These are phyloP conservation scores for Geotrichum histeridarum DNA, from an alignment of 1,139 yeast genomes.

Conservation along the genomic window DNA sequence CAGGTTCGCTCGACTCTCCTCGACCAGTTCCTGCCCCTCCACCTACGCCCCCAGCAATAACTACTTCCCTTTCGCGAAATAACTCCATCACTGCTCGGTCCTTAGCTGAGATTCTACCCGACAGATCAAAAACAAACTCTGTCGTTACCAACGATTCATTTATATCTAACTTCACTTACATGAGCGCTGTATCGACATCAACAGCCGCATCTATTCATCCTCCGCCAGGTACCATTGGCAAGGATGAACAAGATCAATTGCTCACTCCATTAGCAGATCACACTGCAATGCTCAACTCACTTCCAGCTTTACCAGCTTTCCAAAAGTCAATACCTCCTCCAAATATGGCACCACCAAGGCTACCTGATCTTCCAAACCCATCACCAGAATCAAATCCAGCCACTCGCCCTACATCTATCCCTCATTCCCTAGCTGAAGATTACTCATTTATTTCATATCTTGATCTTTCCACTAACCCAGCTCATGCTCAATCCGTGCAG, in stretches of 20 bases:
- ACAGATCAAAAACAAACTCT: conserved; percentile 3
- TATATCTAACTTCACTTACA: not conserved
- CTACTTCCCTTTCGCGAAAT: not conserved
- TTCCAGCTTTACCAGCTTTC: not conserved
- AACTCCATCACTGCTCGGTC: not conserved
- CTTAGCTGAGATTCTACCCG: not conserved
- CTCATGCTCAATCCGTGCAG: conserved; percentile 23
- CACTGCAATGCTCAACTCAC: not conserved
- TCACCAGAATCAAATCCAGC: not conserved
- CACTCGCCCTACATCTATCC: not conserved
- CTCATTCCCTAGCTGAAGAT: conserved; percentile 15
- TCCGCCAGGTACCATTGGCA: not conserved
- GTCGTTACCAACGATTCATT: not conserved
- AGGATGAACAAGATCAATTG: not conserved
- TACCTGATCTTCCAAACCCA: not conserved
- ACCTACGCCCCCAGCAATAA: not conserved
- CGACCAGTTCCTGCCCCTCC: conserved; percentile 1
- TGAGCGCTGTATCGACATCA: not conserved
- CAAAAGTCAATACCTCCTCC: not conserved
- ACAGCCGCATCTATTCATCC: not conserved
- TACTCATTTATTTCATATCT: conserved; percentile 23
- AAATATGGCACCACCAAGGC: not conserved
- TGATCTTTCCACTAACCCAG: conserved; percentile 26
- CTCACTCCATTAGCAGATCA: not conserved
- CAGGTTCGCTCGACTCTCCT: not conserved